Base-by-base conservation (phyloP, 1,139 yeast genomes). In the Kurtzmaniella quercitrusa region DNA sequence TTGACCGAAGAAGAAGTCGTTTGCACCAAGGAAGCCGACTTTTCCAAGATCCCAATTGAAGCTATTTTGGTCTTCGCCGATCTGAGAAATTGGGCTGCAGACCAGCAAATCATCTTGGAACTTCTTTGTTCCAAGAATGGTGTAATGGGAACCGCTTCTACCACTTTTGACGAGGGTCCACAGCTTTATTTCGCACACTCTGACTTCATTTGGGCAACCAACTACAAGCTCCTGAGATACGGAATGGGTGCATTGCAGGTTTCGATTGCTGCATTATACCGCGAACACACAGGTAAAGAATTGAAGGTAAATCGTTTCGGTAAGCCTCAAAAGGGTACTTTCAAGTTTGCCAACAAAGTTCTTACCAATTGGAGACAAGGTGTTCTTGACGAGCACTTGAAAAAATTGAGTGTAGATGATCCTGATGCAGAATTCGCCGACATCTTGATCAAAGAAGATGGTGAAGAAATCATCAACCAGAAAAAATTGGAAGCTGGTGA, bases 221-320 rank as follows among this genome's bases (percentile, higher is more conserved):
- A 86, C 61, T 86, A 86, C 59, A 82, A 79, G 53, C 73, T 85
- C 49, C 81, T 87, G 21, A 73, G 95, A 62, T 85, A 86, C 60
- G 95, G 95, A 50, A 86, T 86, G 94, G 95, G 95, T 50, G 95
- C 95, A 2, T 71, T 86, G 53, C 94, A 85, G 62, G 91, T 86
- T 41, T 83, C 93, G 14, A 82, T 85, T 59, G 90, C 91, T 44
- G 95, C 94, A 0, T 70, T 86, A 43, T 86, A 80, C 62, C 77
- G 82, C 58, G 94, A 85, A 58, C 90, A 83, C 58, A 85, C 94
- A 3, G 94, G 94, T 46, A 75, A 73, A 50, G 91, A 85, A 57
- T 71, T 86, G 55, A 80, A 81, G 55, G 90, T 85, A 39, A 84
- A 83, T 49, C 69, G 91, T 59, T 85, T 85, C 57, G 95, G 95